phyloP scores from a whole-genome alignment of 208 protist species.

The Trypanosoma mega region DNA sequence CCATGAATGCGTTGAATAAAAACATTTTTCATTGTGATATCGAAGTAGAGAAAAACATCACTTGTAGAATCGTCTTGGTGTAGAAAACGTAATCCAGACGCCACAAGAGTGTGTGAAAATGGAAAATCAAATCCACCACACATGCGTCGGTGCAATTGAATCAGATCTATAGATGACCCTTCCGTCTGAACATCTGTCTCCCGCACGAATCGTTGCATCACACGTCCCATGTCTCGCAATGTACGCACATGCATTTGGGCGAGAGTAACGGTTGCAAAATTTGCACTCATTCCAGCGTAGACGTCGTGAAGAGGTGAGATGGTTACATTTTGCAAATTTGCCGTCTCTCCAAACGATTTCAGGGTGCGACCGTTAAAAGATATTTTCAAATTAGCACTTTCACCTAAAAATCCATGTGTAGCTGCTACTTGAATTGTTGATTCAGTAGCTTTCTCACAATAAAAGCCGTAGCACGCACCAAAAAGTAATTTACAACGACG shows the following conservation, averaged over 20 bases:
- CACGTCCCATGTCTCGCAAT: background rate
- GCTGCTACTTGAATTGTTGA: constrained; percentile 47
- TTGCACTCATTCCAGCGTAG: constrained; percentile 62
- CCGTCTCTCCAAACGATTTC: constrained; percentile 7
- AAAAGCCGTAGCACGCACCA: constrained; percentile 53
- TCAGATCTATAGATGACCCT: background rate
- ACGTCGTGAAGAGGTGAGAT: constrained; percentile 42
- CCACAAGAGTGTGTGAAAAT: constrained; percentile 53
- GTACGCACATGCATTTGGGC: constrained; percentile 34
- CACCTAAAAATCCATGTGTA: constrained; percentile 29
- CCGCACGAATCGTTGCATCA: background rate
- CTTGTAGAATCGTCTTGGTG: constrained; percentile 52
- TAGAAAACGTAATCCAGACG: constrained; percentile 45
- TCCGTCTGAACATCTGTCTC: background rate
- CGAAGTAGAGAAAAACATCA: constrained; percentile 52
- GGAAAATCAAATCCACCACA: constrained; percentile 52
- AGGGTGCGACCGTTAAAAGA: constrained; percentile 9
- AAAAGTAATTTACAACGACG: constrained; percentile 47
- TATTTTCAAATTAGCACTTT: constrained; percentile 28
- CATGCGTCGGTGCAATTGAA: constrained; percentile 16
- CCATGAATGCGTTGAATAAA: constrained; percentile 58
- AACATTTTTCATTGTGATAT: constrained; percentile 54
- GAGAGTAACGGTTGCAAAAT: constrained; percentile 54
- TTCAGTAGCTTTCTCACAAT: constrained; percentile 39
- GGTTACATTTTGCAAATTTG: constrained; percentile 6